Base-by-base conservation (phyloP, 306 rosid species). In the Comarum palustre region DNA sequence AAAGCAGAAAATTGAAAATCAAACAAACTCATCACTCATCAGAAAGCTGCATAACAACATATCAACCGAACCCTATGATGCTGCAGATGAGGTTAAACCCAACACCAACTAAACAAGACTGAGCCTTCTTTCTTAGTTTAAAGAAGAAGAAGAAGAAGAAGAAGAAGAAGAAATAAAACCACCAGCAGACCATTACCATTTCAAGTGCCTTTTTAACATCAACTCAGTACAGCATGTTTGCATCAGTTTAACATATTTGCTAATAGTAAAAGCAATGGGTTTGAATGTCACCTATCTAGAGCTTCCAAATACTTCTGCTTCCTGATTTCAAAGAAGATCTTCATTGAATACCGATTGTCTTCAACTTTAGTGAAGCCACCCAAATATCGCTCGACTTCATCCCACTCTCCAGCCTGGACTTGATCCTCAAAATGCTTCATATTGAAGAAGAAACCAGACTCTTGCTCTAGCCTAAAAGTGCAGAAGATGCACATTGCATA, bases 231-330 rank as follows among this genome's bases (percentile, higher is more conserved):
- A 52, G 50, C 66, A 25, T 27, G 14, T 8, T 38, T 25, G 16
- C 14, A 64, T 27, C 65, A 66, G 32, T 27, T 24, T 43, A 16
- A 41, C 14, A 32, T 25, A 34, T 63, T 24, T 41, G 48, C 9
- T 31, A 9, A 39, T 29, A 41, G n/a, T 11, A 25, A 67, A 25
- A 60, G 47, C 17, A 22, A 16, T 34, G 10, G 64, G 20, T 36
- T 29, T 39, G 34, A 78, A 57, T 27, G 79, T 78, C 77, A 82
- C 86, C 86, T 82, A 63, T 82, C 86, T 32, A 82, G 86, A 60
- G 86, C 86, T 75, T 82, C 86, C 80, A 82, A 78, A 76, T 82
- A 82, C 78, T 82, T 82, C 80, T 82, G 86, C 77, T 82, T 82
- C 78, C 86, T 75, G 60, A 82, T 82, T 60, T 82, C 86, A 27